A percentile compares a stretch with the other conserved stretches of the same genome.
Conservation (phyloP, 2,329 filamentous ascomycete species). For the Thelonectria blattea region DNA sequence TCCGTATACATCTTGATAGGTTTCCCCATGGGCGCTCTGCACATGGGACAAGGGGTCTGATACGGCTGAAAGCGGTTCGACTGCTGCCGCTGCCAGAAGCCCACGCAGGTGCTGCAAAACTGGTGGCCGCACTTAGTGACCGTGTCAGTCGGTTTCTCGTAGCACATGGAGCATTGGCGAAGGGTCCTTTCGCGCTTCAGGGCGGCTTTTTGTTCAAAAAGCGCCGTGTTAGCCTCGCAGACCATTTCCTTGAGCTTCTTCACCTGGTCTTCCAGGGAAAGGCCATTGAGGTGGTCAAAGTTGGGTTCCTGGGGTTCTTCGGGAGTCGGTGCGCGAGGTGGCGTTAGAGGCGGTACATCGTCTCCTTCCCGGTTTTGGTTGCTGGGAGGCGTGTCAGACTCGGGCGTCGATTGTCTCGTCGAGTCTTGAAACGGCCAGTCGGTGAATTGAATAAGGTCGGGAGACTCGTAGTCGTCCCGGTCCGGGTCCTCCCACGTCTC, state of each 20-base stretch:
- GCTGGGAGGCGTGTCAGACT: too few species aligned
- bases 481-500: too few species aligned
- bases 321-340: background rate
- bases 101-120: conserved; percentile 10
- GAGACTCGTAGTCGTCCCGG: too few species aligned
- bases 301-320: background rate
- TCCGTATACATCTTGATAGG: background rate
- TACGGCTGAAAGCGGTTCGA: background rate
- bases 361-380: too few species aligned
- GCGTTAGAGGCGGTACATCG: background rate
- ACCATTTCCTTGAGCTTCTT: background rate
- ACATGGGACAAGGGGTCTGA: conserved; percentile 14
- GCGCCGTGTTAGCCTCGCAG: background rate
- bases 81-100: conserved; percentile 11
- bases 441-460: too few species aligned
- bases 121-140: conserved; percentile 16
- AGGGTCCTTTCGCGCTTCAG: conserved; percentile 3
- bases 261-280: conserved; percentile 3
- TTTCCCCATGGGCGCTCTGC: conserved; percentile 13
- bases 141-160: conserved; percentile 7
- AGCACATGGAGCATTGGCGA: conserved; percentile 19
- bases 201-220: background rate
- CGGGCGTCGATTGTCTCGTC: too few species aligned
- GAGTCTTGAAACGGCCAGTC: too few species aligned
- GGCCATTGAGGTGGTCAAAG: background rate